Conservation (phyloP, 768 basidiomycete genomes). For the Dioszegia crocea region DNA sequence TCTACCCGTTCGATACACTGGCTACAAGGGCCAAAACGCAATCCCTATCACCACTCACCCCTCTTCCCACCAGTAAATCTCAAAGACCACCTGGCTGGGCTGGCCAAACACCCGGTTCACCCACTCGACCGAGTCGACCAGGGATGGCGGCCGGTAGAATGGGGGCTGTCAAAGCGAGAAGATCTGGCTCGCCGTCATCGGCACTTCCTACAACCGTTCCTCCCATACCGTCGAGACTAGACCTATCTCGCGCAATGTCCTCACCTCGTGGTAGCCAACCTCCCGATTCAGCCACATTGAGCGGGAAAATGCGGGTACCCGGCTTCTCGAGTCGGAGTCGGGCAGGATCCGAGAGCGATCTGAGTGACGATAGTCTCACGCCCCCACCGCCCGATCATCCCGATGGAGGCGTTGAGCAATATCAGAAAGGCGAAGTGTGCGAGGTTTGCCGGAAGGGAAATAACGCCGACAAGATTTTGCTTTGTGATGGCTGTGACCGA, state of each 20-base stretch:
- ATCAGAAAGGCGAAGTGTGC: slow-evolving; percentile 57
- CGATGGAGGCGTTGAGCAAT: slow-evolving; percentile 10
- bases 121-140: slow-evolving; percentile 21
- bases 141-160: slow-evolving; percentile 17
- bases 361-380: slow-evolving; percentile 30
- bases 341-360: slow-evolving; percentile 39
- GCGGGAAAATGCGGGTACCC: slow-evolving; percentile 32
- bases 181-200: not conserved
- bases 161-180: slow-evolving; percentile 11
- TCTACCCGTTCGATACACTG: slow-evolving; percentile 94
- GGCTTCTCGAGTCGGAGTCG: slow-evolving; percentile 26
- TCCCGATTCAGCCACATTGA: slow-evolving; percentile 3
- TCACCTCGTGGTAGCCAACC: not conserved
- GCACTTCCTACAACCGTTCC: not conserved
- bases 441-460: slow-evolving; percentile 90
- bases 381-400: slow-evolving; percentile 8
- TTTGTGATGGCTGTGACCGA: slow-evolving; percentile 81
- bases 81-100: slow-evolving; percentile 26
- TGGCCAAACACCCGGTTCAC: slow-evolving; percentile 22
- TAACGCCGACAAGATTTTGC: slow-evolving; percentile 82
- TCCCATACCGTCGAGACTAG: not conserved
- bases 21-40: slow-evolving; percentile 58
- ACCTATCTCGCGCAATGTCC: not conserved
- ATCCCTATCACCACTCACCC: slow-evolving; percentile 33
- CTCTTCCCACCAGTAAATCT: slow-evolving; percentile 14